phyloP scores from a whole-genome alignment of 345 rosid species.

The Salix brachista region DNA sequence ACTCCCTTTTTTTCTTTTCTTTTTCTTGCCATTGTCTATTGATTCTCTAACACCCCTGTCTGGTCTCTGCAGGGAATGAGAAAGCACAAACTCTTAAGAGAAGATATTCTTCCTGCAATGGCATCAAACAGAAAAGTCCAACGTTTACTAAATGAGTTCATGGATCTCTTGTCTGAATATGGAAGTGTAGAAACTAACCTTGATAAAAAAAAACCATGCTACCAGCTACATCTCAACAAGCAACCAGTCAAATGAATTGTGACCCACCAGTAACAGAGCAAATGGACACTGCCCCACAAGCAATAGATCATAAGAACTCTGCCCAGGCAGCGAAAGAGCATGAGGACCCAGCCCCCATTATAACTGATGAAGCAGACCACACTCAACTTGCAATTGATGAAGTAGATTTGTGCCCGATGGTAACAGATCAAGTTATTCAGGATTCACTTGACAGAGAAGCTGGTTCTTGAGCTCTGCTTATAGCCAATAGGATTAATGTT shows the following conservation, averaged over 20 bases:
- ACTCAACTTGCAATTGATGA: background rate
- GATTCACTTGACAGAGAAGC: slow-evolving; percentile 22
- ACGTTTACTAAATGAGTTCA: slow-evolving; percentile 85
- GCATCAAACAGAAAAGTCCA: slow-evolving; percentile 97
- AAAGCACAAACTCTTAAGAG: slow-evolving; percentile 81
- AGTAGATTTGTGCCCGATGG: slow-evolving; percentile 7
- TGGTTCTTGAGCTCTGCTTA: slow-evolving; percentile 25
- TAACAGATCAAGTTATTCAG: slow-evolving; percentile 16
- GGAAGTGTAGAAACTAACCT: slow-evolving; percentile 38
- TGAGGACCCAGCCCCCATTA: background rate
- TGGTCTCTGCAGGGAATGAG: slow-evolving; percentile 66
- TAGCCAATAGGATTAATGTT: slow-evolving; percentile 8
- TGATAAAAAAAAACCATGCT: slow-evolving; percentile 19
- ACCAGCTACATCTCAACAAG: slow-evolving; percentile 16
- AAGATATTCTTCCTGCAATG: slow-evolving; percentile 94
- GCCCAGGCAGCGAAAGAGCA: slow-evolving; percentile 5
- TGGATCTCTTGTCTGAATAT: slow-evolving; percentile 91
- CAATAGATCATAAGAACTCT: slow-evolving; percentile 10
- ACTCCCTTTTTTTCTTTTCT: background rate
- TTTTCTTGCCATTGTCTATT: background rate
- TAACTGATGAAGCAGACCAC: background rate
- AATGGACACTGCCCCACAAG: slow-evolving; percentile 12
- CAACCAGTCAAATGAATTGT: slow-evolving; percentile 22
- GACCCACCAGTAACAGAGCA: slow-evolving; percentile 18
- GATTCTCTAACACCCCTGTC: background rate